Base-by-base conservation (phyloP, 2,329 filamentous ascomycete species). In the Neobulgaria alba region DNA sequence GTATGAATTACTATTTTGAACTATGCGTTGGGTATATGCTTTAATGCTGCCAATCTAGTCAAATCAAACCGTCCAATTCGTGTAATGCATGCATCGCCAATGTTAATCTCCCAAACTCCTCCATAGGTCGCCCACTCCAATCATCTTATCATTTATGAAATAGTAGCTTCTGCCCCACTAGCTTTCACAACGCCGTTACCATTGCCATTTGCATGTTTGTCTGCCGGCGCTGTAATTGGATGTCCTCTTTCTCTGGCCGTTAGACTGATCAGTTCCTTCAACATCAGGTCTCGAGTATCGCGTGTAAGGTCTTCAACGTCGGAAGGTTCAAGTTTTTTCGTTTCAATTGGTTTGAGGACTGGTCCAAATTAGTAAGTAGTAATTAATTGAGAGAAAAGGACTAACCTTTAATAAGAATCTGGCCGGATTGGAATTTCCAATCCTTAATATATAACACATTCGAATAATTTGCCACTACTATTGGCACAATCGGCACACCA, bases 401-500 rank as follows among this genome's bases (percentile, higher is more conserved):
- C 29, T 9, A 61, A 85, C 85, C 78, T 67, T 85, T 88, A 46
- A 88, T 69, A 10, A 85, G 84, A 45, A 96, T 79, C 32, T 63
- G 71, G 32, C 85, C 85, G 1, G 76, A 63, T 33, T 74, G 77
- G 57, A 90, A 90, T 30, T 75, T 67, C 52, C 75, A 59, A 33
- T 69, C 68, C 64, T 79, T 79, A 52, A 79, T 63, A 54, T 77
- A 78, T 49, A 89, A 64, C 23, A 89, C 59, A 58, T 87, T 75
- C 53, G 80, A 80, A 62, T 90, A 90, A 64, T 88, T 89, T 59
- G 84, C 83, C 20, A 78, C 75, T 34, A 88, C 82, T 26, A 93
- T 74, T 0, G 92, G 92, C 3, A 98, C 82, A 55, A 98, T 85
- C 18, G 89, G 89, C 4, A 95, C 92, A 51, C 87, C 84, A 2